phyloP scores from a whole-genome alignment of 345 rosid species.

The Limnanthes douglasii region DNA sequence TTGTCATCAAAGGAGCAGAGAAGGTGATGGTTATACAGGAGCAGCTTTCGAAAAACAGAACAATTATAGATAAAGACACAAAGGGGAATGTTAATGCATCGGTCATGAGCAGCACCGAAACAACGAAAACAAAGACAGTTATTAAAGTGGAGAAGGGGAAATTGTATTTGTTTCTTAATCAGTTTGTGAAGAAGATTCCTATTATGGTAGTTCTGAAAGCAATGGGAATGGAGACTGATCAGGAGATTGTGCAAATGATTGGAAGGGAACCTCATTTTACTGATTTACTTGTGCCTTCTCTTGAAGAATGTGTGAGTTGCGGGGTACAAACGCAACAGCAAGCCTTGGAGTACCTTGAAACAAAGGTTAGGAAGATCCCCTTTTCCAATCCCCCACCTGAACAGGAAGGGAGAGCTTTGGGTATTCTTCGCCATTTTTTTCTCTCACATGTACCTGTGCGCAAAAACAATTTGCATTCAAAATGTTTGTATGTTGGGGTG shows the following conservation, averaged over 20 bases:
- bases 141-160: conserved; percentile 82
- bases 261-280: conserved; percentile 91
- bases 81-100: conserved; percentile 90
- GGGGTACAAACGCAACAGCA: conserved; percentile 39
- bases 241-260: conserved; percentile 89
- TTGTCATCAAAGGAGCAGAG: conserved; percentile 77
- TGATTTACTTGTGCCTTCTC: conserved; percentile 62
- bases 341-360: conserved; percentile 71
- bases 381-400: conserved; percentile 16
- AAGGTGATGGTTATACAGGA: conserved; percentile 96
- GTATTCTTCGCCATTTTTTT: conserved; percentile 56
- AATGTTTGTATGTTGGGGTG: conserved; percentile 87
- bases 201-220: conserved; percentile 82
- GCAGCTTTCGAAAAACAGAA: conserved; percentile 90
- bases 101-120: conserved; percentile 86
- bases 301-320: conserved; percentile 71
- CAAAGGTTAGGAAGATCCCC: no score
- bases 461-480: conserved; percentile 57
- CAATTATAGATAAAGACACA: conserved; percentile 79
- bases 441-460: conserved; percentile 82
- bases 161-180: conserved; percentile 72
- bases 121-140: conserved; percentile 74
- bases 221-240: conserved; percentile 97
- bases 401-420: conserved; percentile 57
- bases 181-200: conserved; percentile 59